A percentile compares a stretch with the other conserved stretches of the same genome.
These are phyloP conservation scores for Sedum album DNA, from an alignment of 164 flowering plant genomes.

Conservation along the genomic window DNA sequence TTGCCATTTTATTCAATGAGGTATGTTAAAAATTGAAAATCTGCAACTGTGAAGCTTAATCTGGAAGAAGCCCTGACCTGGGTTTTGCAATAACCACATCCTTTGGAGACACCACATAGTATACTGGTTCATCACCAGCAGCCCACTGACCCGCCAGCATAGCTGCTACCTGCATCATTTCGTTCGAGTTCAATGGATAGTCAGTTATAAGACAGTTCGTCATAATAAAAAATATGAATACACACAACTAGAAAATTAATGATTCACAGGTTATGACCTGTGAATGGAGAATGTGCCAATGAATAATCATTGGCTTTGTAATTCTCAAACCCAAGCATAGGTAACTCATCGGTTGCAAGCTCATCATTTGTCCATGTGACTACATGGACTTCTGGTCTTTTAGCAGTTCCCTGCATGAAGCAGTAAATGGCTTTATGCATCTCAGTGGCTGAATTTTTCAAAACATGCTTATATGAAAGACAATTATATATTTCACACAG, in stretches of 20 bases:
- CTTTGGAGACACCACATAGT: constrained; percentile 93
- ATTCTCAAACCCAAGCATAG: constrained; percentile 97
- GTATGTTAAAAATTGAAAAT: neutral
- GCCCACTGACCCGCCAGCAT: constrained; percentile 99
- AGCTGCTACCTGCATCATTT: constrained; percentile 73
- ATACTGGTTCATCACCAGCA: constrained; percentile 92
- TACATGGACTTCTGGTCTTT: constrained; percentile 91
- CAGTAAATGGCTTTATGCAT: neutral
- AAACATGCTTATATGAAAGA: neutral
- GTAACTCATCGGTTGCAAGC: constrained; percentile 91
- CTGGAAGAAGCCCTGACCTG: constrained; percentile 34
- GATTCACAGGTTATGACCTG: constrained; percentile 35
- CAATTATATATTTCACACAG: too few relatives aligned
- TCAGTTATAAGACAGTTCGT: neutral
- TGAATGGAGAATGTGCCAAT: constrained; percentile 91
- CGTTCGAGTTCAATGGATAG: constrained; percentile 10
- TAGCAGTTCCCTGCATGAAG: constrained; percentile 77
- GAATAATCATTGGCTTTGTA: constrained; percentile 95
- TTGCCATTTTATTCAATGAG: neutral
- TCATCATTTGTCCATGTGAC: constrained; percentile 97
- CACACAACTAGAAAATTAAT: neutral
- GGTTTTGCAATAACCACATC: constrained; percentile 98
- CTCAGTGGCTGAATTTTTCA: neutral
- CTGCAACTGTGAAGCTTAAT: neutral
- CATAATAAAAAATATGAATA: neutral